phyloP scores from a whole-genome alignment of 2,329 filamentous ascomycete species.

The Pseudocercospora macadamiae region DNA sequence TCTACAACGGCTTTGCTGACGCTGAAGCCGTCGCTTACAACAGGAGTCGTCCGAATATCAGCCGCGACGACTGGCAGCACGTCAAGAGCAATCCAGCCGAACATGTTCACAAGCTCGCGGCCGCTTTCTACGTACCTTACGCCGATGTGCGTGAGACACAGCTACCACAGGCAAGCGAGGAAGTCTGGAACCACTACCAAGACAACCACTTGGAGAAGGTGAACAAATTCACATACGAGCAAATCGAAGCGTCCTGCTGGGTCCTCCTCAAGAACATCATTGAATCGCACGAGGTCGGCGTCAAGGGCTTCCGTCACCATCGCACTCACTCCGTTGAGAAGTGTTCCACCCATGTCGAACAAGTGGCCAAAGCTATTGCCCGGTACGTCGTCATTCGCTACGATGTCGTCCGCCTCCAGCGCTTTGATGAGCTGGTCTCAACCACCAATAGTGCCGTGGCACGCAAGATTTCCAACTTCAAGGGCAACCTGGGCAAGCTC shows the following conservation, averaged over 20 bases:
- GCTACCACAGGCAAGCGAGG: conserved; percentile 11
- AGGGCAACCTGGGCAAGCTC: conserved; percentile 20
- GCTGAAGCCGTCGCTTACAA: conserved; percentile 16
- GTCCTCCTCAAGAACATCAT: conserved; percentile 19
- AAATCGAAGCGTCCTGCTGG: conserved; percentile 22
- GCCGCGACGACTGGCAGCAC: conserved; percentile 15
- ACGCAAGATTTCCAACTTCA: conserved; percentile 25
- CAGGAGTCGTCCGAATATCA: conserved; percentile 9
- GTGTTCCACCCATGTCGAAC: conserved; percentile 19
- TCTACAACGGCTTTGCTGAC: conserved; percentile 20
- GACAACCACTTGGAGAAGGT: conserved; percentile 20
- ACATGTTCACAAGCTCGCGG: conserved; percentile 14
- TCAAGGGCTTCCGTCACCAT: conserved; percentile 15
- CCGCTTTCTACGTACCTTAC: conserved; percentile 16
- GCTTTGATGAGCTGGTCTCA: conserved; percentile 21
- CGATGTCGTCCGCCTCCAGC: conserved; percentile 22
- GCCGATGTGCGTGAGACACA: conserved; percentile 11
- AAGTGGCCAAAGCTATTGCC: conserved; percentile 14
- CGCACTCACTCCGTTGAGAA: conserved; percentile 13
- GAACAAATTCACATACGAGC: conserved; percentile 9
- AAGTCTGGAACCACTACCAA: conserved; percentile 19
- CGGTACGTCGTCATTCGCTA: conserved; percentile 24
- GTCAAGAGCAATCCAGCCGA: conserved; percentile 12
- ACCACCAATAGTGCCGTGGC: conserved; percentile 16
- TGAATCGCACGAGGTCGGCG: conserved; percentile 18